Evolutionary conservation across 306 rosid genomes (phyloP).

Genomic region (Medicago arabica): DNA sequence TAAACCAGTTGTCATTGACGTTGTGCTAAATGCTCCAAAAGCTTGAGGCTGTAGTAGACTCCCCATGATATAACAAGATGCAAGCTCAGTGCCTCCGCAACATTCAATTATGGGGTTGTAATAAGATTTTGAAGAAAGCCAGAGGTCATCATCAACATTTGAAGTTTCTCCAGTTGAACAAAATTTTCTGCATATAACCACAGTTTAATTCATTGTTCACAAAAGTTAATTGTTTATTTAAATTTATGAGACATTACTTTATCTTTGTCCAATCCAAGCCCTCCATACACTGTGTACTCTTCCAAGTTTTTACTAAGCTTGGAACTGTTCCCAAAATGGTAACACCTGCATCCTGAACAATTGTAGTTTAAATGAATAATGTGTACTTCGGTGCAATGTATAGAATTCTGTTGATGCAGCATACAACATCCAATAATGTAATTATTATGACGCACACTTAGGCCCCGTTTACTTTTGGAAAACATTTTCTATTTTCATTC

Average conservation of each 20-base stretch:
- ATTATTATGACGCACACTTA: not conserved
- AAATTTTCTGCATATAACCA: conserved; percentile 60
- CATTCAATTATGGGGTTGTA: conserved; percentile 76
- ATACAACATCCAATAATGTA: not conserved
- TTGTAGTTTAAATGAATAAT: conserved; percentile 26
- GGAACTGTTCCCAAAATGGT: conserved; percentile 96
- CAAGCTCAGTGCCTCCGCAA: conserved; percentile 93
- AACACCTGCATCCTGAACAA: conserved; percentile 88
- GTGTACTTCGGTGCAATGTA: not conserved
- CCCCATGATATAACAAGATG: conserved; percentile 65
- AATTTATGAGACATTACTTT: conserved; percentile 54
- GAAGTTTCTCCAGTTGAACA: conserved; percentile 86
- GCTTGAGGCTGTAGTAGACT: conserved; percentile 84
- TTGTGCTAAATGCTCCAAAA: conserved; percentile 83
- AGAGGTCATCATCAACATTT: conserved; percentile 87
- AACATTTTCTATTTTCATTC: too few species aligned
- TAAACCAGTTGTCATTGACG: conserved; percentile 73
- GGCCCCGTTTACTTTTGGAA: too few species aligned
- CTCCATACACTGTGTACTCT: conserved; percentile 78
- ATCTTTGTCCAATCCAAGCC: conserved; percentile 95
- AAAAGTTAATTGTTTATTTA: conserved; percentile 2
- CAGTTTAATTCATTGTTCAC: conserved; percentile 36
- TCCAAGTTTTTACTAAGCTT: conserved; percentile 93
- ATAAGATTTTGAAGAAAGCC: conserved; percentile 88
- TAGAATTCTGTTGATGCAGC: not conserved